These are phyloP conservation scores for Verticillium tricorpus DNA, from an alignment of 2,329 filamentous ascomycete species.

Conservation along the genomic window DNA sequence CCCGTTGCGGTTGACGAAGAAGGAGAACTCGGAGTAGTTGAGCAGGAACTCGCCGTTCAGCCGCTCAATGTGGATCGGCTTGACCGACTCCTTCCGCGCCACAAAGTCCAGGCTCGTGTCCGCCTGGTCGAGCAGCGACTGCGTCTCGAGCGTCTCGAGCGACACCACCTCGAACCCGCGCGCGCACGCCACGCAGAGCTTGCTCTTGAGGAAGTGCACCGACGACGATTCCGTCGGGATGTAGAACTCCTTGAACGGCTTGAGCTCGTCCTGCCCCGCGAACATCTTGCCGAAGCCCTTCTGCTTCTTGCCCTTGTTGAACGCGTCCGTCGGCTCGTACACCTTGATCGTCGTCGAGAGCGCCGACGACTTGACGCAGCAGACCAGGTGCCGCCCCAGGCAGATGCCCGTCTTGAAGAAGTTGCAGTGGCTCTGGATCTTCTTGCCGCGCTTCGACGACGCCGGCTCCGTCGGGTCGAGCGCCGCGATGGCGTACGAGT, in stretches of 20 bases:
- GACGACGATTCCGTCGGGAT: slow-evolving; percentile 98
- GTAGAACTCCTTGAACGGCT: slow-evolving; percentile 98
- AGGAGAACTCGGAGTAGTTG: slow-evolving; percentile 98
- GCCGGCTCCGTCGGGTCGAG: slow-evolving; percentile 80
- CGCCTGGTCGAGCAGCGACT: slow-evolving; percentile 93
- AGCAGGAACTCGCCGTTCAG: slow-evolving; percentile 95
- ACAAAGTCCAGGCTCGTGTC: slow-evolving; percentile 98
- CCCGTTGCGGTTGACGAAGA: slow-evolving; percentile 98
- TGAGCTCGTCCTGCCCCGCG: slow-evolving; percentile 89
- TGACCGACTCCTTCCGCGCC: slow-evolving; percentile 85
- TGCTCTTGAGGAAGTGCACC: slow-evolving; percentile 95
- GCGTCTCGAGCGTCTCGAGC: slow-evolving; percentile 94
- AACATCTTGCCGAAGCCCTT: slow-evolving; percentile 96
- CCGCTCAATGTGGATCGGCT: slow-evolving; percentile 94
- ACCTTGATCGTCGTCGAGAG: slow-evolving; percentile 97
- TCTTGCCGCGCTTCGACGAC: slow-evolving; percentile 80
- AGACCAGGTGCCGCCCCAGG: slow-evolving; percentile 88
- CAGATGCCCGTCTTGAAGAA: slow-evolving; percentile 99
- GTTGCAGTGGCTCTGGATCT: slow-evolving; percentile 95
- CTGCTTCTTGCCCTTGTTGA: slow-evolving; percentile 92
- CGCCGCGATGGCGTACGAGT: slow-evolving; percentile 83
- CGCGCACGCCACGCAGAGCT: slow-evolving; percentile 92
- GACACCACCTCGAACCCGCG: slow-evolving; percentile 96
- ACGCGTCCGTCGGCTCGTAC: slow-evolving; percentile 94
- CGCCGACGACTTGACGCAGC: slow-evolving; percentile 90